Evolutionary conservation across 2,329 filamentous ascomycete genomes (phyloP).

Genomic region (Cordyceps cateniannulata): DNA sequence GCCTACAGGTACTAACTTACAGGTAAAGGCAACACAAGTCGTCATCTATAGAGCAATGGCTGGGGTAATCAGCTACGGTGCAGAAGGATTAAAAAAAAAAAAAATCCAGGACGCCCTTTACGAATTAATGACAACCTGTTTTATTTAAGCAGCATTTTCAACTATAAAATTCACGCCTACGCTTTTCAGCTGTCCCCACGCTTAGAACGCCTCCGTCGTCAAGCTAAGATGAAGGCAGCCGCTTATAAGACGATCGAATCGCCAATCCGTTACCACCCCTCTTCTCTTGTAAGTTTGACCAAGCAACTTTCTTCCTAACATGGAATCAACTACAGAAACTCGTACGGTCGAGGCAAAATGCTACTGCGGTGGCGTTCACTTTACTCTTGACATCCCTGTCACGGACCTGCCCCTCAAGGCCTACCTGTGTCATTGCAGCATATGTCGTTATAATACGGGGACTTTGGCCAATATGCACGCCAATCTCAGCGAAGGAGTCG

Average conservation of each 20-base stretch:
- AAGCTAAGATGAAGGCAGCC: neutral
- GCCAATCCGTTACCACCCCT: neutral
- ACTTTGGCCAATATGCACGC: slow-evolving; percentile 37
- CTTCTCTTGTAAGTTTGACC: neutral
- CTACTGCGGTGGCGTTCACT: slow-evolving; percentile 37
- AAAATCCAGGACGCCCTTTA: neutral
- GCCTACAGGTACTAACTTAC: neutral
- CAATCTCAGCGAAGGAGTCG: slow-evolving; percentile 26
- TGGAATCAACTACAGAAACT: neutral
- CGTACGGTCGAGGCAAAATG: slow-evolving; percentile 35
- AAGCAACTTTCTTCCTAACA: neutral
- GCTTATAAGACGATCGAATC: neutral
- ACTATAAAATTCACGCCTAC: neutral
- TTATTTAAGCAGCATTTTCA: neutral
- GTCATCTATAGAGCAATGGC: too few relatives aligned
- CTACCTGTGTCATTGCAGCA: slow-evolving; percentile 40
- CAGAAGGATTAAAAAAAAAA: neutral
- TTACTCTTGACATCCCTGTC: slow-evolving; percentile 33
- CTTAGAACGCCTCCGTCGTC: neutral
- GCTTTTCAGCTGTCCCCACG: slow-evolving; percentile 7
- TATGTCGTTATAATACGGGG: slow-evolving; percentile 38
- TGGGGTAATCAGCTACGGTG: neutral
- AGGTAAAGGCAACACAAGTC: neutral
- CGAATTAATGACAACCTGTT: neutral
- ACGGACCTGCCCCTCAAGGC: slow-evolving; percentile 33